phyloP scores from a whole-genome alignment of 306 rosid species.

The Crotalaria pallida region DNA sequence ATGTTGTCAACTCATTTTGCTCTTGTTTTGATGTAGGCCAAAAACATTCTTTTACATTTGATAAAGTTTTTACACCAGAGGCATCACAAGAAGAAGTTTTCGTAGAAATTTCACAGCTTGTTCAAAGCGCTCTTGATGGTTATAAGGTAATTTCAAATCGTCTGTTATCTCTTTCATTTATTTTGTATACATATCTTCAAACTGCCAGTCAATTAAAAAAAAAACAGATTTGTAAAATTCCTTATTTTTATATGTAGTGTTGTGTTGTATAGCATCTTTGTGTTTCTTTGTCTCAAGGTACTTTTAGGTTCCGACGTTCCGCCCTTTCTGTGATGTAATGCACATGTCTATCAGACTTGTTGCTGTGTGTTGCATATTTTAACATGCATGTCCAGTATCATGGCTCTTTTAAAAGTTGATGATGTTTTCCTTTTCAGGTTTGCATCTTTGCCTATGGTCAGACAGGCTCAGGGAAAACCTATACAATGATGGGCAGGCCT shows the following conservation, averaged over 20 bases:
- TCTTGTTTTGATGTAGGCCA: slow-evolving; percentile 57
- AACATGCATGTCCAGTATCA: neutral
- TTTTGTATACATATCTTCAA: neutral
- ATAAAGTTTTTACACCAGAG: slow-evolving; percentile 81
- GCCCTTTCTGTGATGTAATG: neutral
- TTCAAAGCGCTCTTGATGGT: slow-evolving; percentile 98
- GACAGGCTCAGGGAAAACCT: slow-evolving; percentile 96
- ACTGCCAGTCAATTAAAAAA: neutral
- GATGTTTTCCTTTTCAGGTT: slow-evolving; percentile 54
- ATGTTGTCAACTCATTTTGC: slow-evolving; percentile 18
- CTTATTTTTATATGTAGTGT: neutral
- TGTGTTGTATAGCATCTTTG: neutral
- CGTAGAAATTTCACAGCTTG: slow-evolving; percentile 94
- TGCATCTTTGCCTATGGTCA: slow-evolving; percentile 98
- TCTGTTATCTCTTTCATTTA: neutral
- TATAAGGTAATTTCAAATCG: slow-evolving; percentile 63
- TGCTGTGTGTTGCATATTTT: neutral
- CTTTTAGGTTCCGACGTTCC: slow-evolving; percentile 10
- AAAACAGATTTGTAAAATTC: neutral
- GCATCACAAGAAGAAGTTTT: slow-evolving; percentile 82
- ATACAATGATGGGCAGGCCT: slow-evolving; percentile 97
- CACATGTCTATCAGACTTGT: neutral
- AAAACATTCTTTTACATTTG: slow-evolving; percentile 81
- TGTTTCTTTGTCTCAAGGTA: neutral
- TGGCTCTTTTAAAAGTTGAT: slow-evolving; percentile 6